Evolutionary conservation across 768 basidiomycete genomes (phyloP), one percentile per base, ranked within the genome.

Genomic region (Agrocybe praecox): DNA sequence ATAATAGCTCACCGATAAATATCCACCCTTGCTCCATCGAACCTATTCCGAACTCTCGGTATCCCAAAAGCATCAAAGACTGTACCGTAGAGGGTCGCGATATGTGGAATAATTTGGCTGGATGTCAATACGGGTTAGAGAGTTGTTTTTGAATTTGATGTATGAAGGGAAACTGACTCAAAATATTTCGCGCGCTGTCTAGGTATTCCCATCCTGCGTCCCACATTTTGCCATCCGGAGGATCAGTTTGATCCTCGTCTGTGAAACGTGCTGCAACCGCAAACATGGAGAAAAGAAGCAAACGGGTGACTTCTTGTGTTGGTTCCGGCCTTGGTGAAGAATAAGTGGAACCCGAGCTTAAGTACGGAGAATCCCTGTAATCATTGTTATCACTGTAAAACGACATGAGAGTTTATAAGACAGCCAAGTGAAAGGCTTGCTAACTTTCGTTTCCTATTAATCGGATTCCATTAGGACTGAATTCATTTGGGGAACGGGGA

Each of bases 21-120:
- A 92, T 77, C 94, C 94, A 96, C 1, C 89, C 90, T 67, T 90
- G 87, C 58, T 91, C 88, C 88, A 92, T 92, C 14, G 73, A 78
- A 65, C 90, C 79, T 33, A 92, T 87, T 14, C 94, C 94, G 67
- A 94, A 89, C 74, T 95, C 92, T 6, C 92, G 82, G 67, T 91
- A 85, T 0, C 90, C 90, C 12, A 94, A 72, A 12, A 96, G 80
- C 44, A 96, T 76, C 14, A 95, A 70, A 1, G 92, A 82, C 66
- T 96, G 94, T 21, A 91, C 90, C 0, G 90, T 91, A 3, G 91
- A 87, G 32, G 85, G 82, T 29, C 88, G 78, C 52, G 84, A 86
- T 49, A 81, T 81, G 58, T 90, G 87, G 52, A 87, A 86, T 11
- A 86, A 77, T 61, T 83, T 77, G 51, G 83, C 84, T 91, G 63